phyloP scores from a whole-genome alignment of 495 filamentous ascomycete genomes.

The Aspergillus nidulans region DNA sequence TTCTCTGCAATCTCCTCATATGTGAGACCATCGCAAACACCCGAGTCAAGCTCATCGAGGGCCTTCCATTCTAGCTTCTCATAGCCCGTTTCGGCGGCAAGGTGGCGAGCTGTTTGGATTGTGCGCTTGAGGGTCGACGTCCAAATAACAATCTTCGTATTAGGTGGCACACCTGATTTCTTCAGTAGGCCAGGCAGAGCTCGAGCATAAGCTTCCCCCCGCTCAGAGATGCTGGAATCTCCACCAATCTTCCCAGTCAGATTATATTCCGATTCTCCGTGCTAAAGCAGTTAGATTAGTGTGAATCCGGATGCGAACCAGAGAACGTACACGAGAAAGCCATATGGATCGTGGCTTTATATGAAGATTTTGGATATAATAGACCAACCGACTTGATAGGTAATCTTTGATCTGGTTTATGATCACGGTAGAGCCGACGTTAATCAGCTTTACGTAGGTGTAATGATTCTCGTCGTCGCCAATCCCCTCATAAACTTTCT shows the following conservation, averaged over 20 bases:
- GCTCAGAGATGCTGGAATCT: conserved; percentile 79
- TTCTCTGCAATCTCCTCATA: conserved; percentile 85
- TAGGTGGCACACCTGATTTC: conserved; percentile 69
- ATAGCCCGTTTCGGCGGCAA: conserved; percentile 61
- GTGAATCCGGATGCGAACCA: conserved; percentile 13
- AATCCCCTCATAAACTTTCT: conserved; percentile 91
- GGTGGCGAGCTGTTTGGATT: conserved; percentile 80
- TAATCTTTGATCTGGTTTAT: conserved; percentile 98
- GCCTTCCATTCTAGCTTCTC: conserved; percentile 98
- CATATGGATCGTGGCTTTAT: conserved; percentile 97
- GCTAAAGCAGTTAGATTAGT: conserved; percentile 43
- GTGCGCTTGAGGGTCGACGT: conserved; percentile 93
- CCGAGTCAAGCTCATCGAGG: conserved; percentile 92
- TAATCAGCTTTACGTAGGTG: conserved; percentile 95
- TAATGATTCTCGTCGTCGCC: conserved; percentile 76
- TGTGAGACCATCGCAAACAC: conserved; percentile 93
- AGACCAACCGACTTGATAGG: conserved; percentile 89
- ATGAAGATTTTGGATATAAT: conserved; percentile 97
- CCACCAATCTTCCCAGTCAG: conserved; percentile 84
- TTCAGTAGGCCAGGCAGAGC: conserved; percentile 76
- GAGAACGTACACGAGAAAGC: conserved; percentile 75
- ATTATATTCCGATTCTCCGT: conserved; percentile 92
- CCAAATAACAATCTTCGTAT: conserved; percentile 88
- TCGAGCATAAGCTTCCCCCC: conserved; percentile 80
- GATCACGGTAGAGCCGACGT: conserved; percentile 89